Evolutionary conservation across 225 moss, liverwort and hornwort species (phyloP).

Genomic region (Straminergon stramineum): DNA sequence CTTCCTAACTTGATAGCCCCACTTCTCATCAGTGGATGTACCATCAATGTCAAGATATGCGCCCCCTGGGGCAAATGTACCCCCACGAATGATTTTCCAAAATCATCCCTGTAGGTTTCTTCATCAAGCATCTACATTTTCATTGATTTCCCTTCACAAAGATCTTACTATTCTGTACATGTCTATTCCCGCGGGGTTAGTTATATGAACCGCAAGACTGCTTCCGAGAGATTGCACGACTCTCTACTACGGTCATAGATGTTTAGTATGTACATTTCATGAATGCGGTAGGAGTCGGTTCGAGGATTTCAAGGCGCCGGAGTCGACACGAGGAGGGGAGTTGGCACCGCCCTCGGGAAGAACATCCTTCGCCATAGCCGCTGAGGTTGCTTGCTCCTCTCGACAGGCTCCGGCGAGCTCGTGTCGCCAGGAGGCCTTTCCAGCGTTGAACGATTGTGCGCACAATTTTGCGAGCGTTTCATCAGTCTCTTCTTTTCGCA

Average conservation of each 20-base stretch:
- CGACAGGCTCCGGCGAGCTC: neutral
- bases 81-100: neutral
- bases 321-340: neutral
- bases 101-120: neutral
- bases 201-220: slow-evolving; percentile 4
- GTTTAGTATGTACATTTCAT: fast-evolving
- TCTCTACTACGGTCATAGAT: fast-evolving
- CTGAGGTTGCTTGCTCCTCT: slow-evolving; percentile 1
- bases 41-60: neutral
- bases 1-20: neutral
- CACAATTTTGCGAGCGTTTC: neutral
- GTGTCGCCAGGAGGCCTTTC: neutral
- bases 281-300: neutral
- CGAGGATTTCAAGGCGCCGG: neutral
- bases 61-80: neutral
- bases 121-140: neutral
- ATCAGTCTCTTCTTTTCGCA: neutral
- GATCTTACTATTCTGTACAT: fast-evolving
- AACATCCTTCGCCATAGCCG: slow-evolving; percentile 37
- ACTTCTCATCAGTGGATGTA: neutral
- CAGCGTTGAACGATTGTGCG: neutral
- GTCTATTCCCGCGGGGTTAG: neutral
- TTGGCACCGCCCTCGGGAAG: slow-evolving; percentile 39
- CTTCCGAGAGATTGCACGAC: neutral
- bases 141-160: neutral